Evolutionary conservation across 139 green algal genomes (phyloP), one percentile per base, ranked within the genome.

Genomic region (Coccomyxa sp.): DNA sequence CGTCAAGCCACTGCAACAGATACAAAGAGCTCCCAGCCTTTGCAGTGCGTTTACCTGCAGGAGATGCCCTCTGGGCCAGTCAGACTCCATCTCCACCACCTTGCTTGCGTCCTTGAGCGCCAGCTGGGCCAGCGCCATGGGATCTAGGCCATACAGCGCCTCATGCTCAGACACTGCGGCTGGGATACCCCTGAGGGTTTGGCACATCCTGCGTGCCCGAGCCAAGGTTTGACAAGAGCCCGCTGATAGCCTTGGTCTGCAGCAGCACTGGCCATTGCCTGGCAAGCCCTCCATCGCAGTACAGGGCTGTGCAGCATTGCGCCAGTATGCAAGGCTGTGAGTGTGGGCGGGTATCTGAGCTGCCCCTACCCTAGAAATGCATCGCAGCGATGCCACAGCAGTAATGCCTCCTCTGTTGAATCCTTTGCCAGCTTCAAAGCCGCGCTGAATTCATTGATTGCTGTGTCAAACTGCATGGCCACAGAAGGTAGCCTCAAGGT

Each of bases 121-220:
- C 33, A 91, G 82, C 37, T 86, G 78, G 0, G 91, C 91, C 68
- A 95, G 81, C 34, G 86, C 73, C 37, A 70, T 85, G 10, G 92
- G 92, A 78, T 97, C 92, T 9, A 92, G 88, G 6, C 86, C 92
- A 34, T 87, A 94, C 4, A 96, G 27, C 0, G 91, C 88, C 2
- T 80, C 78, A 0, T 40, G 37, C 86, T 95, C 91, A 6, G 83
- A 91, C 33, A 82, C 75, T 18, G 76, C 81, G 0, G 89, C 89
- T 29, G 89, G 84, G 27, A 84, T 82, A 33, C 71, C 75, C 8
- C 80, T 82, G 31, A 88, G 70, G n/a, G 78, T 75, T 40, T 68
- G 58, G 71, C 77, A 81, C 74, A 87, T 71, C 18, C 86, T 88
- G 86, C 38, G n/a, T n/a, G 73, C 33, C 38, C 33, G 16, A 81